Percentiles rank a stretch among this genome's conserved stretches.
Conservation (phyloP, 2,329 filamentous ascomycete species). For the Monilinia fructicola region DNA sequence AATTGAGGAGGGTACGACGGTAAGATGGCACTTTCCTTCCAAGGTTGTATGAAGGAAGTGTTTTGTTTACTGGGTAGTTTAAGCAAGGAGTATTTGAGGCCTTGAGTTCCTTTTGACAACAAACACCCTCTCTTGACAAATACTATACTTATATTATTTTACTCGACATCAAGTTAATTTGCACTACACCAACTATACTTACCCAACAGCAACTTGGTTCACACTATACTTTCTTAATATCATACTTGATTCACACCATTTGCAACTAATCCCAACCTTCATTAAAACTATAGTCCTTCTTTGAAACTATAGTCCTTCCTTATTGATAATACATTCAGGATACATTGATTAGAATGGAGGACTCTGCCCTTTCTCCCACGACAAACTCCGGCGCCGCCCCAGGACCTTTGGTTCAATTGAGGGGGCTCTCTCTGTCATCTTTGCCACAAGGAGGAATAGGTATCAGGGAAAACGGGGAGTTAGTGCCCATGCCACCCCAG, state of each 20-base stretch:
- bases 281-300: not conserved
- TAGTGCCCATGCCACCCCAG: not conserved
- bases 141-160: too few species aligned
- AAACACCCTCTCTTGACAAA: not conserved
- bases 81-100: not conserved
- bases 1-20: not conserved
- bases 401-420: slow-evolving; percentile 54
- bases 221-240: not conserved
- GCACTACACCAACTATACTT: not conserved
- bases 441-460: slow-evolving; percentile 46
- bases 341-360: slow-evolving; percentile 16
- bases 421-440: slow-evolving; percentile 51
- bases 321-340: not conserved
- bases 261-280: not conserved
- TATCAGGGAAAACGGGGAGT: slow-evolving; percentile 23
- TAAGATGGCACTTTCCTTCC: slow-evolving; percentile 9
- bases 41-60: not conserved
- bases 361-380: not conserved
- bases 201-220: not conserved
- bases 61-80: not conserved
- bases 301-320: not conserved
- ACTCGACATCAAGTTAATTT: not conserved
- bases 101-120: not conserved
- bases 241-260: not conserved
- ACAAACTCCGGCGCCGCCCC: slow-evolving; percentile 26